These are phyloP conservation scores for Aquilaria malaccensis DNA, from an alignment of 345 rosid genomes.

Conservation along the genomic window DNA sequence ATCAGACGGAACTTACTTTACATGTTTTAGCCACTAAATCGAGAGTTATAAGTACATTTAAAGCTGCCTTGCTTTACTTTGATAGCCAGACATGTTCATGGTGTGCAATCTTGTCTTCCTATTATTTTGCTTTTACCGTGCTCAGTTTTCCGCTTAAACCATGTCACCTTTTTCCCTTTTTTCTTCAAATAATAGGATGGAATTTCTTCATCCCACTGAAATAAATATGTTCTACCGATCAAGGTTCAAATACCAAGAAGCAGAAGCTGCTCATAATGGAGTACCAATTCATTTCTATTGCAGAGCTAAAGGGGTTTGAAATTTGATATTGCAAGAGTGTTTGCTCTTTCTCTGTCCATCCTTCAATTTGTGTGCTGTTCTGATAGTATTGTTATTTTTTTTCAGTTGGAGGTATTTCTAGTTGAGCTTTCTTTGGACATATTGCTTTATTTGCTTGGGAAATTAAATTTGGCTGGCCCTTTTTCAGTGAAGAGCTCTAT, in stretches of 20 bases:
- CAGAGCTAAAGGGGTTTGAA: slow-evolving; percentile 61
- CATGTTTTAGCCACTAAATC: slow-evolving; percentile 57
- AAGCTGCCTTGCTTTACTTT: slow-evolving; percentile 42
- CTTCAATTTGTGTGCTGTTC: slow-evolving; percentile 9
- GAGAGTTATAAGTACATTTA: slow-evolving; percentile 55
- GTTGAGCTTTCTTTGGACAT: slow-evolving; percentile 81
- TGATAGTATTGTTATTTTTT: slow-evolving; percentile 17
- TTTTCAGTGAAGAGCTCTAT: slow-evolving; percentile 57
- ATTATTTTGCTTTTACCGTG: slow-evolving; percentile 10
- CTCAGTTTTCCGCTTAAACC: slow-evolving; percentile 4
- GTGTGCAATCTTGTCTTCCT: slow-evolving; percentile 32
- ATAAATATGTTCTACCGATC: slow-evolving; percentile 55
- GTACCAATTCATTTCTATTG: slow-evolving; percentile 71
- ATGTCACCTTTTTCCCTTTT: slow-evolving; percentile 12
- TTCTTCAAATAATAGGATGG: slow-evolving; percentile 47
- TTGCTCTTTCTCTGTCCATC: slow-evolving; percentile 5
- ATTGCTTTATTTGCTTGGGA: slow-evolving; percentile 67
- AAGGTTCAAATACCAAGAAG: slow-evolving; percentile 32
- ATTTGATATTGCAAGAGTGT: neutral
- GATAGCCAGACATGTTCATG: slow-evolving; percentile 69
- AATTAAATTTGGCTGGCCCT: slow-evolving; percentile 85
- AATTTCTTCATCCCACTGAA: slow-evolving; percentile 66
- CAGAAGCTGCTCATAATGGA: slow-evolving; percentile 21
- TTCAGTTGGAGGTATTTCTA: slow-evolving; percentile 64
- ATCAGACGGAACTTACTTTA: slow-evolving; percentile 35